Percentiles rank a stretch among this genome's conserved stretches.
Conservation (phyloP, 495 filamentous ascomycete species). For the Trichoderma orchidacearum region DNA sequence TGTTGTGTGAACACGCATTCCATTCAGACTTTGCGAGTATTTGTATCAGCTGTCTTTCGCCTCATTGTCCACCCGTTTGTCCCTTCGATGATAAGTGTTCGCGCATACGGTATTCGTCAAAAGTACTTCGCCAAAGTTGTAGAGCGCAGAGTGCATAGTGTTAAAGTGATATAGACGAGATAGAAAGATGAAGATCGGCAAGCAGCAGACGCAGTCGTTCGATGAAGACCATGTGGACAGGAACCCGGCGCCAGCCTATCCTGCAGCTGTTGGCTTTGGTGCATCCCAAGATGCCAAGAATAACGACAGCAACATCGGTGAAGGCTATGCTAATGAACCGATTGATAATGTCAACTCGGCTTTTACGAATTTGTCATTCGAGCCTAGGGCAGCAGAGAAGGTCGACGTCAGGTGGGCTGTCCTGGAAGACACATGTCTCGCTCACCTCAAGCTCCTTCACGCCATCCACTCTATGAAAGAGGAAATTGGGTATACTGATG, state of each 20-base stretch:
- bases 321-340: background rate
- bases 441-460: conserved; percentile 53
- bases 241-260: background rate
- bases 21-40: background rate
- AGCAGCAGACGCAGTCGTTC: background rate
- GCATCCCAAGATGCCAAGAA: background rate
- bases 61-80: background rate
- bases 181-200: background rate
- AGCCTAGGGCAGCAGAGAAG: background rate
- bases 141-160: too few relatives aligned
- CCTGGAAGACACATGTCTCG: conserved; percentile 27
- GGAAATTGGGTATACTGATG: conserved; percentile 31
- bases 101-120: too few relatives aligned
- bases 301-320: too few relatives aligned
- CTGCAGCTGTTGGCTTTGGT: background rate
- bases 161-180: background rate
- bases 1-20: too few relatives aligned
- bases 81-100: too few relatives aligned
- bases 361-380: background rate
- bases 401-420: background rate
- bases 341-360: background rate
- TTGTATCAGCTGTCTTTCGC: background rate
- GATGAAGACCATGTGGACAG: background rate
- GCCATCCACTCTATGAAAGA: conserved; percentile 43
- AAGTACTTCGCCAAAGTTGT: too few relatives aligned